phyloP scores from a whole-genome alignment of 1,139 yeast genomes.

The Kodamaea sp. region DNA sequence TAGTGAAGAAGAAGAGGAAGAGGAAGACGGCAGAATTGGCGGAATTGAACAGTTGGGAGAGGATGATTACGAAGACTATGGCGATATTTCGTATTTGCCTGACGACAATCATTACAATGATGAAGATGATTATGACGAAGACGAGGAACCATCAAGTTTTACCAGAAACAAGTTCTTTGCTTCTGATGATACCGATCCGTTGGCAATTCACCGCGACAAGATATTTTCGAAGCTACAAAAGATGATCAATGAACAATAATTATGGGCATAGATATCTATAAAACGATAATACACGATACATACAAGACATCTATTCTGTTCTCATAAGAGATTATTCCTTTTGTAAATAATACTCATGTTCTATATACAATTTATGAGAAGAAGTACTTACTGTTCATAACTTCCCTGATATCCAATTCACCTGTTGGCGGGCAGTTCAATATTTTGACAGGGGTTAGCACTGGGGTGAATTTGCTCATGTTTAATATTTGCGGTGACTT shows the following conservation, averaged over 20 bases:
- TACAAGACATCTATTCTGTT: not conserved
- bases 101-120: conserved; percentile 26
- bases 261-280: too few species aligned
- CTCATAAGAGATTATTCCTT: too few species aligned
- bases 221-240: conserved; percentile 58
- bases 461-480: conserved; percentile 16
- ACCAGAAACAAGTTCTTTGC: conserved; percentile 53
- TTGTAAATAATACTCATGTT: not conserved
- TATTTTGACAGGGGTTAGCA: conserved; percentile 27
- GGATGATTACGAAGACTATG: conserved; percentile 29
- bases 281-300: too few species aligned
- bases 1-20: conserved; percentile 15
- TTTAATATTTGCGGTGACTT: not conserved
- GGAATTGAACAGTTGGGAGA: conserved; percentile 27
- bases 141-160: too few species aligned
- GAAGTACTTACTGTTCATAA: conserved; percentile 37
- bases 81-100: conserved; percentile 14
- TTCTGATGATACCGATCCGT: conserved; percentile 55
- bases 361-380: conserved; percentile 41
- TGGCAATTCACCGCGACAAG: conserved; percentile 63
- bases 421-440: conserved; percentile 35
- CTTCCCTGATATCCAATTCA: conserved; percentile 32
- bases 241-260: conserved; percentile 35
- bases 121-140: conserved; percentile 21
- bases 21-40: conserved; percentile 21